Conservation (phyloP, 75 land plant species). For the Gnetum montanum region DNA sequence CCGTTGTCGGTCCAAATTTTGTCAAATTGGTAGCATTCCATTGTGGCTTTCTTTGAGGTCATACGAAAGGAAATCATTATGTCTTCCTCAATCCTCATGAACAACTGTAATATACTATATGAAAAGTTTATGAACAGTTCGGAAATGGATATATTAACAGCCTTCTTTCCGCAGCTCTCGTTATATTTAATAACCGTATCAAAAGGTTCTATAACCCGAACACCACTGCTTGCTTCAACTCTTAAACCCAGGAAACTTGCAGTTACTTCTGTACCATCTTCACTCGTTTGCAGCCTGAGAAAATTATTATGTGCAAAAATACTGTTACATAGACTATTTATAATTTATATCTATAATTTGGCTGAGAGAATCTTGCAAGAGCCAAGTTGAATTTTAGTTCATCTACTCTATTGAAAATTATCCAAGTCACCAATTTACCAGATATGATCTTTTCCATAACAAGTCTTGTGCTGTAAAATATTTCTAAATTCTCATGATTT, state of each 20-base stretch:
- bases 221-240: constrained; percentile 75
- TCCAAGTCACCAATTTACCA: no score
- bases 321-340: no score
- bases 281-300: constrained; percentile 71
- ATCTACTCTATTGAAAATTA: no score
- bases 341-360: no score
- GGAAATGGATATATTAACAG: constrained; percentile 60
- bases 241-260: constrained; percentile 64
- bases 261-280: constrained; percentile 68
- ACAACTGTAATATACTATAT: constrained; percentile 75
- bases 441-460: no score
- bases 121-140: constrained; percentile 82
- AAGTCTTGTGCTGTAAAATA: no score
- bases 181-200: constrained; percentile 56
- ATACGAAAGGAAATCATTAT: constrained; percentile 68
- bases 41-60: constrained; percentile 59
- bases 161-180: constrained; percentile 67
- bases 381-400: no score
- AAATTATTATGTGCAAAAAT: no score
- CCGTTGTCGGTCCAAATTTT: constrained; percentile 70
- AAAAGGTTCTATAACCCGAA: constrained; percentile 87
- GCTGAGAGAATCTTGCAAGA: no score
- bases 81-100: constrained; percentile 82
- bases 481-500: no score
- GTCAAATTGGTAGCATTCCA: constrained; percentile 81